A percentile compares a stretch with the other conserved stretches of the same genome.
Conservation (phyloP, 805 yeast genomes). For the Nakazawaea holstii region DNA sequence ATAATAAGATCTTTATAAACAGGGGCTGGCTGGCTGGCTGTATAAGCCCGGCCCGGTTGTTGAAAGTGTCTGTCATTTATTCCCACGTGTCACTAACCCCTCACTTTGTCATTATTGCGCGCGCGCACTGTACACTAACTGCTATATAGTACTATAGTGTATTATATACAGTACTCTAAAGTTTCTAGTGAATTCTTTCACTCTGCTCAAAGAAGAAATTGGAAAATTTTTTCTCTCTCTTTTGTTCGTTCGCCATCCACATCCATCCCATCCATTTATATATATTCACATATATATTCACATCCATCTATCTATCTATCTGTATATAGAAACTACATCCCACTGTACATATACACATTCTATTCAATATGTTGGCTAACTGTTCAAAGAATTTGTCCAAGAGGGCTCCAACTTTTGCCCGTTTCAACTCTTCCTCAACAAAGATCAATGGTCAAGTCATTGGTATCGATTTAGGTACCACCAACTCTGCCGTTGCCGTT, state of each 20-base stretch:
- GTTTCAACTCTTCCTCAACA: slow-evolving; percentile 20
- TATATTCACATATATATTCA: not conserved
- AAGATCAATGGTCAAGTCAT: slow-evolving; percentile 43
- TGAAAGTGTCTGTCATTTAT: not conserved
- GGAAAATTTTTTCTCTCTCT: not conserved
- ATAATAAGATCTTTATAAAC: slow-evolving; percentile 1
- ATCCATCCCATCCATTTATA: not conserved
- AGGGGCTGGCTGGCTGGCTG: no score
- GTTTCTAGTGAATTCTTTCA: not conserved
- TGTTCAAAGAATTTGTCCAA: slow-evolving; percentile 4
- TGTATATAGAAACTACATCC: not conserved
- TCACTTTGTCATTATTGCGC: not conserved
- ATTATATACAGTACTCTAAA: not conserved
- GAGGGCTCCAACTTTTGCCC: slow-evolving; percentile 10
- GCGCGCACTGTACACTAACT: not conserved
- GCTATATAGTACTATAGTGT: no score
- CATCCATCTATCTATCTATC: not conserved
- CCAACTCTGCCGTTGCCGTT: slow-evolving; percentile 81
- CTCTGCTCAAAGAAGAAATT: not conserved
- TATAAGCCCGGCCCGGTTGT: no score
- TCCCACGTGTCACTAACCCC: not conserved
- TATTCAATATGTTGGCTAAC: slow-evolving; percentile 7
- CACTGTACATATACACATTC: not conserved
- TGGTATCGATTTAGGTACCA: slow-evolving; percentile 83
- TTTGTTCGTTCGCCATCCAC: not conserved